A percentile compares a stretch with the other conserved stretches of the same genome.
phyloP scores from a whole-genome alignment of 805 yeast species.

The Brettanomyces bruxellensis region DNA sequence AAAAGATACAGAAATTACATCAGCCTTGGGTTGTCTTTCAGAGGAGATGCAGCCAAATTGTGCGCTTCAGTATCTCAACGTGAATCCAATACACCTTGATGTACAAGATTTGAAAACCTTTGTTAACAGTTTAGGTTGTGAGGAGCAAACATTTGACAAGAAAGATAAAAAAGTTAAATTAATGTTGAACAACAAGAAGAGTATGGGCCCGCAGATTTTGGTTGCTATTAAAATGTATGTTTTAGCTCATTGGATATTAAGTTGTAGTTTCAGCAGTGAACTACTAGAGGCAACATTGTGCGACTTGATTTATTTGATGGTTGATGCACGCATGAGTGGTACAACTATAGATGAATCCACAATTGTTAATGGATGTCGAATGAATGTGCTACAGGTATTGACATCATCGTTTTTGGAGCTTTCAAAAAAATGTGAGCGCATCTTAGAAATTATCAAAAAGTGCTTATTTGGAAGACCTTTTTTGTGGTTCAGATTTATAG shows the following conservation, averaged over 20 bases:
- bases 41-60: too few relatives aligned
- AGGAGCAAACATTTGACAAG: not conserved
- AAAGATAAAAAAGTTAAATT: not conserved
- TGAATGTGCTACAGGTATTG: not conserved
- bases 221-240: not conserved
- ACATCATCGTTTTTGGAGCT: not conserved
- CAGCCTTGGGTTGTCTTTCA: too few relatives aligned
- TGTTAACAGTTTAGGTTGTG: not conserved
- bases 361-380: not conserved
- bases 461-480: not conserved
- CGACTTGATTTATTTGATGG: not conserved
- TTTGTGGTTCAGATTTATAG: slow-evolving; percentile 8
- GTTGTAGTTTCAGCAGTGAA: not conserved
- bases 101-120: not conserved
- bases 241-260: not conserved
- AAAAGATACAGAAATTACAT: too few relatives aligned
- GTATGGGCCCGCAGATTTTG: not conserved
- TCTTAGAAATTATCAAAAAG: not conserved
- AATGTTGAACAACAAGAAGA: not conserved
- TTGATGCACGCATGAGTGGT: not conserved
- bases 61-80: too few relatives aligned
- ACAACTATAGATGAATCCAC: not conserved
- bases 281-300: not conserved
- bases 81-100: not conserved
- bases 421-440: not conserved